Percentiles rank a stretch among this genome's conserved stretches.
phyloP scores from a whole-genome alignment of 2,329 filamentous ascomycete genomes.

The Aspergillus awamori region DNA sequence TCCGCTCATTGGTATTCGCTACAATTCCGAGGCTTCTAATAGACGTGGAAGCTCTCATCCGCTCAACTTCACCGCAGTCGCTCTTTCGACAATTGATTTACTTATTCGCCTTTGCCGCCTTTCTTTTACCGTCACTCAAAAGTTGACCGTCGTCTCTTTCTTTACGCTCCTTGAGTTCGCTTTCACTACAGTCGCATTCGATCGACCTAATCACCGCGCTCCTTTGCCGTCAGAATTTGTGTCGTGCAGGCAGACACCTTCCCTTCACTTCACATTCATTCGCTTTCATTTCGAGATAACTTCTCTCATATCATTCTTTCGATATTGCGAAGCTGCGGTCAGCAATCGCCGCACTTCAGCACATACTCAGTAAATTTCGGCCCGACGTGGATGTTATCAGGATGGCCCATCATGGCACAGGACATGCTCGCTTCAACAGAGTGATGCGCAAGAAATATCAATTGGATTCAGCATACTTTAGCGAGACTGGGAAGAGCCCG shows the following conservation, averaged over 20 bases:
- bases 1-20: constrained; percentile 26
- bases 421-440: constrained; percentile 18
- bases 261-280: background rate
- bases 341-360: background rate
- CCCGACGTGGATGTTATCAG: constrained; percentile 4
- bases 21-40: constrained; percentile 1
- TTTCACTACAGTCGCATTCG: background rate
- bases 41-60: background rate
- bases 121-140: background rate
- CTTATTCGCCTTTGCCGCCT: constrained; percentile 7
- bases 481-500: background rate
- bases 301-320: background rate
- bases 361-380: background rate
- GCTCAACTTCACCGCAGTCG: constrained; percentile 6
- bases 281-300: background rate
- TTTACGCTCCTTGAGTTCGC: constrained; percentile 12
- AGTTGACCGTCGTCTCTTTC: background rate
- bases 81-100: constrained; percentile 14
- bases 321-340: background rate
- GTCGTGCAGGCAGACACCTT: constrained; percentile 22
- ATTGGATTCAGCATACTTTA: constrained; percentile 3
- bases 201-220: background rate
- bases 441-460: constrained; percentile 17
- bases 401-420: constrained; percentile 25
- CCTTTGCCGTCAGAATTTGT: constrained; percentile 9